phyloP scores from a whole-genome alignment of 2,329 filamentous ascomycete genomes.

The Cryphonectria naterciae region DNA sequence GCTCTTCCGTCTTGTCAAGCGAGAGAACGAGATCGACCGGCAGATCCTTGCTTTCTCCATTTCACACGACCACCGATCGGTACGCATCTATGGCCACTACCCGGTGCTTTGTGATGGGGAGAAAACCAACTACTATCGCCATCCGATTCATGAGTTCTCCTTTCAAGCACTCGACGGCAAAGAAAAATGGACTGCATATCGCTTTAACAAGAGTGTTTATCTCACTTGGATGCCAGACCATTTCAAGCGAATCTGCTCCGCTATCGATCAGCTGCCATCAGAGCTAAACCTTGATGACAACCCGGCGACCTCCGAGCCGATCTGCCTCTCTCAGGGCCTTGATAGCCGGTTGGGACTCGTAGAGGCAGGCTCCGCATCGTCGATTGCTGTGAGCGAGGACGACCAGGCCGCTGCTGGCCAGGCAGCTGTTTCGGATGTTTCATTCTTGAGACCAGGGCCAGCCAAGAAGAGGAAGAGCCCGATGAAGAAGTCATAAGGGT shows the following conservation, averaged over 20 bases:
- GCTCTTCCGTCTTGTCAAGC: constrained; percentile 43
- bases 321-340: too few relatives aligned
- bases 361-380: too few relatives aligned
- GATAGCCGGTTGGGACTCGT: too few relatives aligned
- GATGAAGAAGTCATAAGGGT: too few relatives aligned
- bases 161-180: constrained; percentile 39
- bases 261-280: constrained; percentile 39
- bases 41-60: constrained; percentile 50
- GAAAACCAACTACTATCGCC: constrained; percentile 41
- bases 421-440: too few relatives aligned
- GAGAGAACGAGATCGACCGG: constrained; percentile 43
- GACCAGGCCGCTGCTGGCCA: too few relatives aligned
- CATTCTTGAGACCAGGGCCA: too few relatives aligned
- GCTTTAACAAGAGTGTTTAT: constrained; percentile 43
- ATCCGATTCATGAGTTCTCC: constrained; percentile 41
- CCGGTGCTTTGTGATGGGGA: constrained; percentile 37
- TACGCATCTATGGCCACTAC: constrained; percentile 49
- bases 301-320: too few relatives aligned
- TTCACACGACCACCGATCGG: constrained; percentile 40
- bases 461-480: too few relatives aligned
- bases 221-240: constrained; percentile 41
- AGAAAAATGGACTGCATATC: constrained; percentile 44
- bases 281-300: too few relatives aligned
- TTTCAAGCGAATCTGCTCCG: constrained; percentile 43
- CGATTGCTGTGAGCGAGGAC: too few relatives aligned